Base-by-base conservation (phyloP, 2,329 filamentous ascomycete species). In the Neurospora crassa region DNA sequence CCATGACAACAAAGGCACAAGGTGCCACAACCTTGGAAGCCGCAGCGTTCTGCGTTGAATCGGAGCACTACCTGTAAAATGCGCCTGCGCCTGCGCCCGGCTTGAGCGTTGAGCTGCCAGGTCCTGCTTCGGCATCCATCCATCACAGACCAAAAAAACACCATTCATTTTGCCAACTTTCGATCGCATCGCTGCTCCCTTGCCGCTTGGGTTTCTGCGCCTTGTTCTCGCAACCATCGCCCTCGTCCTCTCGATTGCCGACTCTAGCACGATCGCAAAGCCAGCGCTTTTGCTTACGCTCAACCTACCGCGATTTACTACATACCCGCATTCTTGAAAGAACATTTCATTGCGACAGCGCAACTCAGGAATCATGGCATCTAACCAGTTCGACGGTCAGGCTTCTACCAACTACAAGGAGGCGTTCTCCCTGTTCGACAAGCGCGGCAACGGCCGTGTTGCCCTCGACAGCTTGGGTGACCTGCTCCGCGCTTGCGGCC, bases 341-440 rank as follows among this genome's bases (percentile, higher is more conserved):
- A 24, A 68, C 18, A 68, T 42, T 41, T 34, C 24, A 24, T 41
- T 34, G 41, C 14, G 20, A 47, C 53, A 68, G 69, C 68, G 45
- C 47, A 67, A 53, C 63, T 29, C 20, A 70, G 70, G 75, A 71
- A 79, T 69, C 74, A 86, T 86, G 84, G 77, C 83, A 78, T 84
- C 85, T 86, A 86, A 87, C 79, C 79, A 84, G 73, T 84, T 80
- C 77, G 85, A 86, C 74, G 78, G 82, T 67, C 88, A 91, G 89
- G 89, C 89, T 82, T 90, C 88, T 74, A 98, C 95, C 85, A 98
- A 99, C 91, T 99, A 98, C 93, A 98, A 98, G 88, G 96, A 99
- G 91, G 96, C 96, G 77, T 99, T 99, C 84, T 94, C 94, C 79
- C 92, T 99, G 82, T 99, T 98, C 87, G 96, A 99, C 88, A 98